Percentiles rank a stretch among this genome's conserved stretches.
These are phyloP conservation scores for Gaeumannomyces tritici DNA, from an alignment of 2,329 filamentous ascomycete species.

Conservation along the genomic window DNA sequence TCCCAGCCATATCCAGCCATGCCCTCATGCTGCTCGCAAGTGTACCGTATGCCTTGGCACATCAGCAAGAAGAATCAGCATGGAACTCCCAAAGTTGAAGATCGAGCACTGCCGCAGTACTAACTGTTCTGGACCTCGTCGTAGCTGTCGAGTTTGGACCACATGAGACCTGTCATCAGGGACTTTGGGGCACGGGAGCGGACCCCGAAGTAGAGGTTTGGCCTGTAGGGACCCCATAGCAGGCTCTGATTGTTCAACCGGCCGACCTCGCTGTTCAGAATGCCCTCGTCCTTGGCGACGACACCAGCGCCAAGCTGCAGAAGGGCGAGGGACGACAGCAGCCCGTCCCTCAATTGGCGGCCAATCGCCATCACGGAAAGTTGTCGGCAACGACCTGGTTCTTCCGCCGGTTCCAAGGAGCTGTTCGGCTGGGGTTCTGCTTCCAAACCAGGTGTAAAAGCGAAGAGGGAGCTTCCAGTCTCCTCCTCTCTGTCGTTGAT, in stretches of 20 bases:
- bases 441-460: not conserved
- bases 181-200: conserved; percentile 74
- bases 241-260: conserved; percentile 68
- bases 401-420: not conserved
- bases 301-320: conserved; percentile 11
- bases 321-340: conserved; percentile 4
- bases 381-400: not conserved
- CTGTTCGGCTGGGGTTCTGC: not conserved
- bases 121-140: conserved; percentile 63
- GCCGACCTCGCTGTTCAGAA: conserved; percentile 38
- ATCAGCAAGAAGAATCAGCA: not conserved
- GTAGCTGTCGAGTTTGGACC: conserved; percentile 78
- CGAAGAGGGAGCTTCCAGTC: not conserved
- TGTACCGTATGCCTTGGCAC: conserved; percentile 56
- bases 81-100: not conserved
- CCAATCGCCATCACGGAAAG: not conserved
- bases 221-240: conserved; percentile 91
- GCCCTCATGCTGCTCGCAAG: conserved; percentile 89
- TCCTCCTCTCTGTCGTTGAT: not conserved
- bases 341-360: conserved; percentile 1
- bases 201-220: conserved; percentile 90
- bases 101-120: not conserved
- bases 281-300: conserved; percentile 19
- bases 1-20: conserved; percentile 98
- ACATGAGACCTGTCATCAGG: conserved; percentile 75